These are phyloP conservation scores for Rheum nobile DNA, from an alignment of 148 eudicot species.

Conservation along the genomic window DNA sequence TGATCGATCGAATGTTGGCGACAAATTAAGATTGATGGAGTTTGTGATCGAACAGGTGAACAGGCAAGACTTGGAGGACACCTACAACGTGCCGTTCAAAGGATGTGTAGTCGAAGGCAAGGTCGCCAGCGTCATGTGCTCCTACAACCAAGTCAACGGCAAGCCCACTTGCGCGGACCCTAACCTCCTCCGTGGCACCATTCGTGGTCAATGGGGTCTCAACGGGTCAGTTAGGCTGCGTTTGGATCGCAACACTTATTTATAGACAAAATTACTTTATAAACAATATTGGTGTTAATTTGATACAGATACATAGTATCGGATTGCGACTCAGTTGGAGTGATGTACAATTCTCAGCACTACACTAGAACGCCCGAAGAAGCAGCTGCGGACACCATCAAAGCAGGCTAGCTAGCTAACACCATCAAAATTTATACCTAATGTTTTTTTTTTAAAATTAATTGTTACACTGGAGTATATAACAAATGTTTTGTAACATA, in stretches of 20 bases:
- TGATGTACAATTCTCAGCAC: conserved; percentile 47
- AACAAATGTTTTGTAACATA: background rate
- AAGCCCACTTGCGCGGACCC: conserved; percentile 91
- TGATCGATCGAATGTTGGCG: background rate
- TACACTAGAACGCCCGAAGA: conserved; percentile 81
- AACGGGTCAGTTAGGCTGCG: conserved; percentile 50
- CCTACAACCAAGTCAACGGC: conserved; percentile 92
- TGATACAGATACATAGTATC: conserved; percentile 65
- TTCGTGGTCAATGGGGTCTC: conserved; percentile 85
- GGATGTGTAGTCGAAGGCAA: conserved; percentile 82
- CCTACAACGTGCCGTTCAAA: conserved; percentile 85
- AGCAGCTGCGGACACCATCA: conserved; percentile 55
- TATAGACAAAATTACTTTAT: no score
- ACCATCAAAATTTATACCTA: background rate
- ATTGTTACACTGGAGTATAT: background rate
- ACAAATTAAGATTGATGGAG: background rate
- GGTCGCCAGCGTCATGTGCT: conserved; percentile 95
- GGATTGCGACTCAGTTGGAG: conserved; percentile 78
- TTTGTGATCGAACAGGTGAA: conserved; percentile 51
- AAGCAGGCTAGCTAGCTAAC: conserved; percentile 35
- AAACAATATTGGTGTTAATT: background rate
- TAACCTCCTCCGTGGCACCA: conserved; percentile 54
- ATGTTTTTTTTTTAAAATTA: background rate
- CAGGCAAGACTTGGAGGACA: conserved; percentile 82
- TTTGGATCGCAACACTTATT: no score